Conservation (phyloP, 1,139 yeast species). For the Hanseniaspora sp. region DNA sequence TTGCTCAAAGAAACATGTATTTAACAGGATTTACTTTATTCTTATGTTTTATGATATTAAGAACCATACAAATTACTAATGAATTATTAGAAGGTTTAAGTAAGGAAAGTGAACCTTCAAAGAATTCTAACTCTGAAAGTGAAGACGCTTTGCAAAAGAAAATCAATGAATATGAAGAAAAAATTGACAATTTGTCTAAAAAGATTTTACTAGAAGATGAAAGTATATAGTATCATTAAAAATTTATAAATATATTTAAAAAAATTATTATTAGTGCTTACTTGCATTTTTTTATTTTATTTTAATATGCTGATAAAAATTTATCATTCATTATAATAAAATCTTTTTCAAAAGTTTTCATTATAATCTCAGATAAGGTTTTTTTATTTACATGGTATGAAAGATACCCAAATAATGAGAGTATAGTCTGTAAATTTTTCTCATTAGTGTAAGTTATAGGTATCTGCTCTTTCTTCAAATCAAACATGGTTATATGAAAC, state of each 20-base stretch:
- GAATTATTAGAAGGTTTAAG: conserved; percentile 2
- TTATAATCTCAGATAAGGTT: not conserved
- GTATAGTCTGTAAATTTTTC: not conserved
- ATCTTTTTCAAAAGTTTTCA: not conserved
- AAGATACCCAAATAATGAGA: conserved; percentile 9
- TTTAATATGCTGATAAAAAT: not conserved
- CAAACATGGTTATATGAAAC: not conserved
- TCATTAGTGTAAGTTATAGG: not conserved
- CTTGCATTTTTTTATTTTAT: not conserved
- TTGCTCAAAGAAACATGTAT: conserved; percentile 94
- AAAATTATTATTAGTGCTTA: not conserved
- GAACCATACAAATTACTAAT: conserved; percentile 33
- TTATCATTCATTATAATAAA: not conserved
- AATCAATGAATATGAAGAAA: conserved; percentile 12
- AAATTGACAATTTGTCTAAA: conserved; percentile 8
- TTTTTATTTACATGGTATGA: not conserved
- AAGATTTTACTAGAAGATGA: conserved; percentile 15
- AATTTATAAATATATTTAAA: not conserved
- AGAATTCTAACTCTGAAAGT: not conserved
- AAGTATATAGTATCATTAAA: conserved; percentile 1
- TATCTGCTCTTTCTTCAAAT: not conserved
- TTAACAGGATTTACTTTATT: conserved; percentile 92
- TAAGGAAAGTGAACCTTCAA: not conserved
- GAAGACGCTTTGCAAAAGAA: not conserved
- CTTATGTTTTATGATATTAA: conserved; percentile 68